phyloP scores from a whole-genome alignment of 1,284 basidiomycete genomes.

The Fistulinella cinereoalba region DNA sequence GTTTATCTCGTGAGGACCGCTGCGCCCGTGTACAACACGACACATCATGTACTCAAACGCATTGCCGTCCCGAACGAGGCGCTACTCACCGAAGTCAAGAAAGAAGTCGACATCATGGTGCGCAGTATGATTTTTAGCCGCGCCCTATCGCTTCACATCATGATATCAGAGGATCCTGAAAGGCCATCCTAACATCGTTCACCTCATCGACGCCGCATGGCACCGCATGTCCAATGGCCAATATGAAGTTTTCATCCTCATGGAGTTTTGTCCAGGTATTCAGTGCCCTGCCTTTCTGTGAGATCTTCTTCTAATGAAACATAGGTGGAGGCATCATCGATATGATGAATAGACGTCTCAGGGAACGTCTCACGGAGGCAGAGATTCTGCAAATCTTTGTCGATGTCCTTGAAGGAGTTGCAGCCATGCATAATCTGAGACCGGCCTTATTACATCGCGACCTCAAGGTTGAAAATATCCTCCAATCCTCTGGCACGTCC shows the following conservation, averaged over 20 bases:
- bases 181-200: constrained; percentile 90
- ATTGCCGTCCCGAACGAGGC: constrained; percentile 91
- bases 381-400: constrained; percentile 99
- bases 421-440: constrained; percentile 91
- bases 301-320: constrained; percentile 7
- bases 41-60: constrained; percentile 96
- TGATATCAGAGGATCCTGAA: constrained; percentile 70
- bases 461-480: constrained; percentile 98
- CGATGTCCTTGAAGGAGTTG: constrained; percentile 90
- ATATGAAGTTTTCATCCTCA: constrained; percentile 97
- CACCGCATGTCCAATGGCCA: constrained; percentile 77
- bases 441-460: constrained; percentile 94
- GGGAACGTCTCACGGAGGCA: constrained; percentile 89
- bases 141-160: constrained; percentile 19
- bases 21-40: constrained; percentile 82
- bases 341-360: constrained; percentile 95
- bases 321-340: constrained; percentile 97
- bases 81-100: constrained; percentile 92
- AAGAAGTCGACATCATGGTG: constrained; percentile 99
- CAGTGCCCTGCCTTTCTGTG: constrained; percentile 14
- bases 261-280: constrained; percentile 88
- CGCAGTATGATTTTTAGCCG: constrained; percentile 33
- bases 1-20: constrained; percentile 94
- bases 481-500: constrained; percentile 70
- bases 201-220: constrained; percentile 93